Conservation (phyloP, 352 stramenopile species). For the Globisporangium alternatum region DNA sequence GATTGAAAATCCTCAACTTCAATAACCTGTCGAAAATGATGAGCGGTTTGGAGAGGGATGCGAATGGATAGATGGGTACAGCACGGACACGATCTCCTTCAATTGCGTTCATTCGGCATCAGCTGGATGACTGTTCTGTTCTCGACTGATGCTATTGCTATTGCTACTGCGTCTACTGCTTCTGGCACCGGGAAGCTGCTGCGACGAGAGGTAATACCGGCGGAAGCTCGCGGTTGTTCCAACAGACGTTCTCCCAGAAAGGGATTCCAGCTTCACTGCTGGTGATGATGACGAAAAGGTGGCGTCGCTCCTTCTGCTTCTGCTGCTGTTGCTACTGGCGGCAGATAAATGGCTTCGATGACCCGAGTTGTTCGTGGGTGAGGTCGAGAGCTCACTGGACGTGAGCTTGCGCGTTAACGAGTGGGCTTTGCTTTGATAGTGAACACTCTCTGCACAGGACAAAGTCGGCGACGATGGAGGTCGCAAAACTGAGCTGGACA, state of each 20-base stretch:
- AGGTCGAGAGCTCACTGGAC: constrained; percentile 10
- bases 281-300: not conserved
- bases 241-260: constrained; percentile 11
- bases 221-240: constrained; percentile 28
- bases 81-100: not conserved
- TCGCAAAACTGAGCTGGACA: not conserved
- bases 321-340: not conserved
- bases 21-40: constrained; percentile 12
- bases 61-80: constrained; percentile 1
- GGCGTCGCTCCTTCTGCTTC: not conserved
- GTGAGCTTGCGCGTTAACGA: not conserved
- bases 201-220: constrained; percentile 36
- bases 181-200: constrained; percentile 17
- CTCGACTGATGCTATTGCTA: not conserved
- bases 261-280: constrained; percentile 14
- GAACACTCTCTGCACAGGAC: not conserved
- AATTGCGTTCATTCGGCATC: not conserved
- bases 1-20: too few relatives aligned
- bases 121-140: not conserved
- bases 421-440: not conserved
- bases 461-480: not conserved
- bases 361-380: not conserved
- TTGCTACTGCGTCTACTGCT: constrained; percentile 10
- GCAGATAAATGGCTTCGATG: not conserved
- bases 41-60: constrained; percentile 1